These are phyloP conservation scores for Penicillium pulvis DNA, from an alignment of 495 filamentous ascomycete genomes.

Conservation along the genomic window DNA sequence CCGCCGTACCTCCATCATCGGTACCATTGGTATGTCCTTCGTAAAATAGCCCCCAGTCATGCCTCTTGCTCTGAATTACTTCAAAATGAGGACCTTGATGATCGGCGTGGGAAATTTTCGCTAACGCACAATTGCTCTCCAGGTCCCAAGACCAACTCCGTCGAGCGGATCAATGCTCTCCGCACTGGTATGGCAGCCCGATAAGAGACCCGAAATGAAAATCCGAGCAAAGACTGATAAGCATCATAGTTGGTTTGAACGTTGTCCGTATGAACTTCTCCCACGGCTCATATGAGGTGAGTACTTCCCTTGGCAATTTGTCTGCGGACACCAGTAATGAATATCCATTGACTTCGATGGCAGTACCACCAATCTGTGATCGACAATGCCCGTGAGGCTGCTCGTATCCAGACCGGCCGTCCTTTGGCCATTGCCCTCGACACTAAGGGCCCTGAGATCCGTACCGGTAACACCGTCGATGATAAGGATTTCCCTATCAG, in stretches of 20 bases:
- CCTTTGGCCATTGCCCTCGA: conserved; percentile 96
- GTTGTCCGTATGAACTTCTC: conserved; percentile 99
- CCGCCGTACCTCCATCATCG: conserved; percentile 96
- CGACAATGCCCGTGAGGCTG: conserved; percentile 86
- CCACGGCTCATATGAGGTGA: conserved; percentile 88
- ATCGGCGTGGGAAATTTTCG: background rate
- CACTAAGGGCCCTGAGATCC: conserved; percentile 98
- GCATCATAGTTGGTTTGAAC: conserved; percentile 73
- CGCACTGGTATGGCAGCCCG: conserved; percentile 57
- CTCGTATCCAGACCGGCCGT: conserved; percentile 70
- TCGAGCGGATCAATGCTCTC: conserved; percentile 92
- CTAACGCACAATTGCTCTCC: conserved; percentile 23
- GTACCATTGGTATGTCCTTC: conserved; percentile 79
- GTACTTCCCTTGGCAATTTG: conserved; percentile 25
- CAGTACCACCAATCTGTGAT: conserved; percentile 94
- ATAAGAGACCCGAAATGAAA: background rate
- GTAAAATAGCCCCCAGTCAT: background rate
- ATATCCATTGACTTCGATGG: conserved; percentile 16
- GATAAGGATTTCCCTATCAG: conserved; percentile 87
- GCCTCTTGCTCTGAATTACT: background rate
- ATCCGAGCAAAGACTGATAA: conserved; percentile 15
- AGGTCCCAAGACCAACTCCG: conserved; percentile 97
- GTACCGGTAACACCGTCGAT: conserved; percentile 86
- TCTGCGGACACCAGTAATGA: background rate
- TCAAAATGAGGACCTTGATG: background rate